phyloP scores from a whole-genome alignment of 192 early-diverging fungal genomes.

The Lobulomyces angularis region DNA sequence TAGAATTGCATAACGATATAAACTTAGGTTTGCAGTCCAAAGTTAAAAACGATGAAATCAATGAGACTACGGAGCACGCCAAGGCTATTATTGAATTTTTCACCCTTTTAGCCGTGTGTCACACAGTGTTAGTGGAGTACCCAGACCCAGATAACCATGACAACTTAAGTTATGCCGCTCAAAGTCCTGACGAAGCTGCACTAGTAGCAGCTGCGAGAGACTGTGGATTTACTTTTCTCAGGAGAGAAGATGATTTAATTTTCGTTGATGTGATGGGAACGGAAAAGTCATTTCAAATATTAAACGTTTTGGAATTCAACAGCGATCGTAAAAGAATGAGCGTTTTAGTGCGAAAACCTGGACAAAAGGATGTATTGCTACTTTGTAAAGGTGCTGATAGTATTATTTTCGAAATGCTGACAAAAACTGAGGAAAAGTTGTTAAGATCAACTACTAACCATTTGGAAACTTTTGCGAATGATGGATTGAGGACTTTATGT shows the following conservation, averaged over 20 bases:
- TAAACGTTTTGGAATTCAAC: constrained; percentile 89
- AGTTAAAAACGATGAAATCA: no score
- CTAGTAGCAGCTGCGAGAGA: constrained; percentile 68
- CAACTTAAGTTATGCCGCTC: constrained; percentile 58
- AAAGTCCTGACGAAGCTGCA: constrained; percentile 75
- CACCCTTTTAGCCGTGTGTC: constrained; percentile 78
- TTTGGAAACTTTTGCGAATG: constrained; percentile 64
- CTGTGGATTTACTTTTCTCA: constrained; percentile 63
- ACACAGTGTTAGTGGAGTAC: constrained; percentile 87
- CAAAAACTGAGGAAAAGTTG: constrained; percentile 26
- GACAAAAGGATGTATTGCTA: constrained; percentile 66
- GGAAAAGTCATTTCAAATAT: constrained; percentile 46
- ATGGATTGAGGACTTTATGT: constrained; percentile 82
- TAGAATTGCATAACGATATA: constrained; percentile 62
- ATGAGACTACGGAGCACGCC: constrained; percentile 33
- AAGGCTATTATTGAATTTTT: constrained; percentile 71
- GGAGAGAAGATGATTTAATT: constrained; percentile 37
- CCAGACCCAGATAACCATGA: constrained; percentile 31
- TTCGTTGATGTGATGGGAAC: constrained; percentile 57
- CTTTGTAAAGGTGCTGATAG: constrained; percentile 94
- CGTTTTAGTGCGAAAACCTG: constrained; percentile 66
- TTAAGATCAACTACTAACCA: constrained; percentile 47
- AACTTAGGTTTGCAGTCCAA: no score
- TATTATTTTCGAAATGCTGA: constrained; percentile 78
- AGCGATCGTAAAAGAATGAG: constrained; percentile 94